These are phyloP conservation scores for Trichophyton rubrum DNA, from an alignment of 2,329 filamentous ascomycete species.

Conservation along the genomic window DNA sequence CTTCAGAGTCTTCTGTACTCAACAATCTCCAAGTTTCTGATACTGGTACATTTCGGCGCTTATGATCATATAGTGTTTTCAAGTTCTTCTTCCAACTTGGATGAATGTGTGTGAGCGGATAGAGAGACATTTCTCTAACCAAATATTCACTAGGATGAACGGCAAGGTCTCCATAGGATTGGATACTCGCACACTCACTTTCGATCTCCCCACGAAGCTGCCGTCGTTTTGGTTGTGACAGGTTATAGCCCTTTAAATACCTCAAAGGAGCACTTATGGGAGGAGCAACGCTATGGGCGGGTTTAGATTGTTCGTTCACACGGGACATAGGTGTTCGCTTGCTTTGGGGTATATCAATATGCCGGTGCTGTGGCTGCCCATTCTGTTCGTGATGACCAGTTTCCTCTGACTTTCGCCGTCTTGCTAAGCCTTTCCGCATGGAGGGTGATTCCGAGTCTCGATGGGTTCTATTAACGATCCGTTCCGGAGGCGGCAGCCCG, in stretches of 20 bases:
- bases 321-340: neutral
- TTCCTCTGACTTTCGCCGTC: neutral
- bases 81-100: neutral
- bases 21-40: neutral
- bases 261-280: neutral
- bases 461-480: neutral
- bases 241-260: neutral
- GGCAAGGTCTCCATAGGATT: neutral
- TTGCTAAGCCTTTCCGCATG: neutral
- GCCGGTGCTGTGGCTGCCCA: neutral
- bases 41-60: neutral
- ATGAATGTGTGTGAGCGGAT: neutral
- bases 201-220: neutral
- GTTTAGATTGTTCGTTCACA: neutral
- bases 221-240: neutral
- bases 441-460: neutral
- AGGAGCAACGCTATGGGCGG: neutral
- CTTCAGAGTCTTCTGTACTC: neutral
- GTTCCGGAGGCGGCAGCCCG: neutral
- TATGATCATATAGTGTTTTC: neutral
- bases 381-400: neutral
- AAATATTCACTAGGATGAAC: neutral
- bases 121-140: neutral
- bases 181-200: neutral
- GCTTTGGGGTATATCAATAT: neutral